Base-by-base conservation (phyloP, 1,284 basidiomycete genomes). In the Testicularia cyperi region DNA sequence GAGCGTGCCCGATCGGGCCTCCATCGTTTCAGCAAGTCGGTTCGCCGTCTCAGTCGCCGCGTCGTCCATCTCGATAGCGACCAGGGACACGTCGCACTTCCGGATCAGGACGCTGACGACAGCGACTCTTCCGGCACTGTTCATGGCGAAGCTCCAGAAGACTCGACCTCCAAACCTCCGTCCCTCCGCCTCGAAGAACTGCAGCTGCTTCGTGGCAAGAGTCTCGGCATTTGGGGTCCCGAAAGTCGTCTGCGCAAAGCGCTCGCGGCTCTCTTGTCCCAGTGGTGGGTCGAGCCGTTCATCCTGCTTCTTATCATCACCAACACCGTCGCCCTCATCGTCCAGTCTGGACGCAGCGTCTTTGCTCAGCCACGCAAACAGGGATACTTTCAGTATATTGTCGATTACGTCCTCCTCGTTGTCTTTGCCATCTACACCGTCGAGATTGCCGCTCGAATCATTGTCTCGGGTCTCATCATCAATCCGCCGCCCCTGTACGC, bases 341-440 rank as follows among this genome's bases (percentile, higher is more conserved):
- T 90, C 14, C 92, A 97, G 78, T 84, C 88, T 6, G 83, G 80
- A 56, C 61, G 77, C 51, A 52, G 79, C 73, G 63, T 83, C 71
- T 74, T 83, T 81, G 39, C 78, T 53, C 67, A 79, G 6, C 78
- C 81, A 12, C 42, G 77, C 65, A 49, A 68, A 23, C 77, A 78
- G 25, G 90, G 88, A 6, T 96, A 88, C 78, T 95, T 96, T 78
- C 85, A 86, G 48, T 69, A 78, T 12, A 94, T 92, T 90, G 87
- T 91, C 67, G 92, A 97, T 77, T 86, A 84, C 69, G 85, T 82
- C 16, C 80, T 97, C 15, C 88, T 97, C 72, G 82, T 72, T 24
- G 79, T 97, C 45, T 97, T 97, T 77, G 78, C 85, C 61, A 68
- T 90, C 60, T 97, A 92, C 81, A 92, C 91, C 85, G 51, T 95